These are phyloP conservation scores for Planoprotostelium fungivorum DNA, from an alignment of 78 protist genomes.

Conservation along the genomic window DNA sequence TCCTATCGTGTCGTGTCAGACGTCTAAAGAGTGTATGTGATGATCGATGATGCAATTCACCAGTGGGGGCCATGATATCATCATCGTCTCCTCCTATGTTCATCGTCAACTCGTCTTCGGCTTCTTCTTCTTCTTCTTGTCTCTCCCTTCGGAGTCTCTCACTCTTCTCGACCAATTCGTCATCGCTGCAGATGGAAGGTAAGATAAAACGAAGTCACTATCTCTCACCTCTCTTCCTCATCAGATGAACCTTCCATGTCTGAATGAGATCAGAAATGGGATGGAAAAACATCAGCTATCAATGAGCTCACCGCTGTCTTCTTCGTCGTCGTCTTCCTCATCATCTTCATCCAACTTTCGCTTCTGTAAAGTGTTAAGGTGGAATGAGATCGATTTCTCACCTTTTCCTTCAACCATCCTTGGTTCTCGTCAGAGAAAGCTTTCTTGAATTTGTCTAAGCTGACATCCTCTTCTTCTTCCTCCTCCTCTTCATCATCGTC, in stretches of 20 bases:
- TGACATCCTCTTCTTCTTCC: constrained; percentile 26
- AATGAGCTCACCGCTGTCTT: constrained; percentile 34
- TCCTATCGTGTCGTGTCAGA: not conserved
- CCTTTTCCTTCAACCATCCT: constrained; percentile 23
- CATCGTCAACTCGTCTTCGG: constrained; percentile 17
- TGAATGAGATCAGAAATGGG: too few species aligned
- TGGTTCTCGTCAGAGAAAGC: constrained; percentile 45
- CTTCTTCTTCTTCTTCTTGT: not conserved
- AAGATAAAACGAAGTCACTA: not conserved
- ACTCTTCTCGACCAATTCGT: constrained; percentile 1
- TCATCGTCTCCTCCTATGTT: constrained; percentile 6
- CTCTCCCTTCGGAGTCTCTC: not conserved
- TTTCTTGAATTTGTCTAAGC: constrained; percentile 5
- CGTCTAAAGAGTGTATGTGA: not conserved
- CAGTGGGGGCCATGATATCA: constrained; percentile 5
- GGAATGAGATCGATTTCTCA: not conserved
- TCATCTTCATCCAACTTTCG: not conserved
- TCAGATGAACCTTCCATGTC: constrained; percentile 34
- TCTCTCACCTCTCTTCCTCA: not conserved
- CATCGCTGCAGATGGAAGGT: too few species aligned
- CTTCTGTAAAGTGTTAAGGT: not conserved
- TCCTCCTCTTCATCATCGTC: constrained; percentile 32
- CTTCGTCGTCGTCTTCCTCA: constrained; percentile 32
- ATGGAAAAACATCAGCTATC: too few species aligned
- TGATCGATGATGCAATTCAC: not conserved